Evolutionary conservation across 495 filamentous ascomycete species (phyloP).

Genomic region (Parmelia sp.): DNA sequence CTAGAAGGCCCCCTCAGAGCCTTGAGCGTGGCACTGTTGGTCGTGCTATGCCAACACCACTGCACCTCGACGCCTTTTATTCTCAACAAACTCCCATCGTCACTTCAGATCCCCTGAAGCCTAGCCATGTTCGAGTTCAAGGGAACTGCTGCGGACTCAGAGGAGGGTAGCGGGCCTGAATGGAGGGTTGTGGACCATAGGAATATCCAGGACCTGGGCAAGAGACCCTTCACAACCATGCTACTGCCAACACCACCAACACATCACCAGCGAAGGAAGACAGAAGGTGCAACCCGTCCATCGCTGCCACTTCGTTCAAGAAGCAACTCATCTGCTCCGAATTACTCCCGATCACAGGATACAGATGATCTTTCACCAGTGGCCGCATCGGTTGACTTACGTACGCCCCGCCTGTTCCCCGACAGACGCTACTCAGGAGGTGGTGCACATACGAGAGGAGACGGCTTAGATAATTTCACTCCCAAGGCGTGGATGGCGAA

Average conservation of each 20-base stretch:
- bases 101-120: background rate
- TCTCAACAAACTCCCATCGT: background rate
- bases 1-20: background rate
- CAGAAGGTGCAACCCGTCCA: slow-evolving; percentile 21
- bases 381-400: background rate
- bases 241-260: slow-evolving; percentile 8
- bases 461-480: slow-evolving; percentile 32
- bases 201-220: slow-evolving; percentile 11
- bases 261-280: slow-evolving; percentile 19
- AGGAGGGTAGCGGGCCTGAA: background rate
- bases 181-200: slow-evolving; percentile 13
- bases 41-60: slow-evolving; percentile 16
- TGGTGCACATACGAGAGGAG: slow-evolving; percentile 15
- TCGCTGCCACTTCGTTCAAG: slow-evolving; percentile 18
- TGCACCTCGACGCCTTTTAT: background rate
- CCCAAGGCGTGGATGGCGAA: slow-evolving; percentile 41
- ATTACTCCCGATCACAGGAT: slow-evolving; percentile 7
- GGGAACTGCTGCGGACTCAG: slow-evolving; percentile 7
- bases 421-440: slow-evolving; percentile 17
- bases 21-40: background rate
- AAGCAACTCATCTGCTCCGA: slow-evolving; percentile 19
- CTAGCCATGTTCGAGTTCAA: slow-evolving; percentile 16
- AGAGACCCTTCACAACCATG: slow-evolving; percentile 17
- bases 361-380: slow-evolving; percentile 5
- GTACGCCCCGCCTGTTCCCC: background rate